Base-by-base conservation (phyloP, 2,329 filamentous ascomycete genomes). In the Magnaporthiopsis poae region DNA sequence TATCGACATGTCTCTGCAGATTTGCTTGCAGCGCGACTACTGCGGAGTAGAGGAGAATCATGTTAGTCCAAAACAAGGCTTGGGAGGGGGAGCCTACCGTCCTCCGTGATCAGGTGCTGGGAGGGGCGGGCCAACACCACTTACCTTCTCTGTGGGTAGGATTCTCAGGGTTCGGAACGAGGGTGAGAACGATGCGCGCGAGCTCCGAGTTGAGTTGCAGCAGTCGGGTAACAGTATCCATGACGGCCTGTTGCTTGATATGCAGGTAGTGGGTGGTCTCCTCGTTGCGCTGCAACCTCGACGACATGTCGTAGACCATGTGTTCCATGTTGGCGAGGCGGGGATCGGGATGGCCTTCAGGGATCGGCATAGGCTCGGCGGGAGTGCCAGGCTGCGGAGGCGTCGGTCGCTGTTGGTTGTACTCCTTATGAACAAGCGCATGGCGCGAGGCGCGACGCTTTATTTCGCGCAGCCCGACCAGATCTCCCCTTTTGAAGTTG, bases 401-500 rank as follows among this genome's bases (percentile, higher is more conserved):
- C 64, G 86, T 84, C 60, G 89, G 82, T 74, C 96, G 96, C 68
- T 90, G 88, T 67, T 85, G 86, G 69, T 88, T 90, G 78, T 95
- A 96, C 18, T 98, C 95, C 71, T 94, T 87, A 75, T 98, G 92
- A 31, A 97, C 96, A 66, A 98, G 83, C 31, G 94, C 90, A 79
- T 98, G 95, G 69, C 95, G 86, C 52, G 94, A 98, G 25, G 95
- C 94, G 68, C 95, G 87, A 69, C 95, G 89, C 78, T 97, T 97
- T 78, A 99, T 99, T 75, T 99, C 95, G 61, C 95, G 86, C 68
- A 99, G 80, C 9, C 94, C 92, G 64, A 94, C 88, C 31, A 99
- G 81, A 76, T 99, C 94, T 56, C 95, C 95, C 70, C 93, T 88
- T 78, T 96, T 98, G 81, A 99, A 99, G 76, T 90, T 98, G 65